phyloP scores from a whole-genome alignment of 768 basidiomycete species.

The Lactarius quietus region DNA sequence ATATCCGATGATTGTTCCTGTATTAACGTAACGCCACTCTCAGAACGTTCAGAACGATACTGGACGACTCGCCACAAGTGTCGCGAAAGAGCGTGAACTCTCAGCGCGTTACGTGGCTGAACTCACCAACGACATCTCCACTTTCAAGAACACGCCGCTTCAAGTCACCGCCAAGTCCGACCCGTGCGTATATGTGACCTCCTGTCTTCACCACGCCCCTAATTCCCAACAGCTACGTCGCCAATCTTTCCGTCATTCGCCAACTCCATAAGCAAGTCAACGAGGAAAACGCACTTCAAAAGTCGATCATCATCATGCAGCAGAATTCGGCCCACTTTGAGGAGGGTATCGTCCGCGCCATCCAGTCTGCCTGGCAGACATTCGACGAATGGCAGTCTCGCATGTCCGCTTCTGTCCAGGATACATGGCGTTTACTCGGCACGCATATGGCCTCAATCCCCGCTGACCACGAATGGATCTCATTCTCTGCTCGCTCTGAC shows the following conservation, averaged over 20 bases:
- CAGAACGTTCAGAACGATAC: conserved; percentile 95
- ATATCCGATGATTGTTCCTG: not conserved
- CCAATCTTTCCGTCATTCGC: conserved; percentile 66
- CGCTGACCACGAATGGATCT: conserved; percentile 92
- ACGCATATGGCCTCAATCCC: conserved; percentile 72
- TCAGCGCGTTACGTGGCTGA: conserved; percentile 85
- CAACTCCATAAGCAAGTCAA: conserved; percentile 91
- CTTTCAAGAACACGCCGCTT: conserved; percentile 95
- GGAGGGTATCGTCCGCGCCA: conserved; percentile 89
- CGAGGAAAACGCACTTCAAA: conserved; percentile 97
- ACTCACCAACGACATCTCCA: conserved; percentile 80
- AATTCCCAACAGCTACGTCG: conserved; percentile 48
- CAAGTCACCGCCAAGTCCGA: conserved; percentile 73
- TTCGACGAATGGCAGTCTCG: conserved; percentile 94
- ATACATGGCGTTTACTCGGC: conserved; percentile 69
- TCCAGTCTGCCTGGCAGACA: conserved; percentile 96
- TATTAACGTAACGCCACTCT: not conserved
- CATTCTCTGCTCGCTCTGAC: conserved; percentile 89
- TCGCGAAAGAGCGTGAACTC: conserved; percentile 90
- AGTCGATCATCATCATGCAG: conserved; percentile 97
- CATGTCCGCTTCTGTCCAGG: conserved; percentile 66
- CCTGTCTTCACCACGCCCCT: conserved; percentile 14
- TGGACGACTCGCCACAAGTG: conserved; percentile 83
- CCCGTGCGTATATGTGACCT: conserved; percentile 55
- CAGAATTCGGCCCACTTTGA: conserved; percentile 97